Evolutionary conservation across 2,329 filamentous ascomycete genomes (phyloP).

Genomic region (Trichoderma sp.): DNA sequence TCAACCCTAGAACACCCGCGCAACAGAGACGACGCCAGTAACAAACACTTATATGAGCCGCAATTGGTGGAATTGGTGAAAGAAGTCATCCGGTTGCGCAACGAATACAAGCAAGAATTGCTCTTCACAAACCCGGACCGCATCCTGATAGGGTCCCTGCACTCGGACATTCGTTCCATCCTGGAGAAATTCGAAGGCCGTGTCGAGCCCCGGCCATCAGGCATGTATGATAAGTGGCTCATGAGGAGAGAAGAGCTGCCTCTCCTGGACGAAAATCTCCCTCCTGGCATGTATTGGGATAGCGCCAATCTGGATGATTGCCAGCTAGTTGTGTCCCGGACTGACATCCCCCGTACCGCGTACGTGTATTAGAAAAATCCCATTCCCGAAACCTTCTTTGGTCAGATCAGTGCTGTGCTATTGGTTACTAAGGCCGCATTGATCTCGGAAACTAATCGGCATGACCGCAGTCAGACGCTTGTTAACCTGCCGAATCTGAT

Average conservation of each 20-base stretch:
- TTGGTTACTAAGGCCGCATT: not conserved
- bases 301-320: conserved; percentile 52
- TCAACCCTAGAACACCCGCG: conserved; percentile 44
- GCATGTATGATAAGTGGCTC: conserved; percentile 56
- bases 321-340: conserved; percentile 52
- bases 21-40: not conserved
- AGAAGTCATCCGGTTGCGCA: conserved; percentile 31
- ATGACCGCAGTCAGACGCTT: conserved; percentile 39
- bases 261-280: conserved; percentile 32
- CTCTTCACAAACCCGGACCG: conserved; percentile 25
- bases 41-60: conserved; percentile 29
- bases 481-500: conserved; percentile 46
- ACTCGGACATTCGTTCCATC: conserved; percentile 31
- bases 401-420: not conserved
- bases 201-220: conserved; percentile 29
- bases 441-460: not conserved
- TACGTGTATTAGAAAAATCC: conserved; percentile 30
- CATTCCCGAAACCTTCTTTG: not conserved
- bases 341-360: conserved; percentile 56
- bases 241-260: conserved; percentile 51
- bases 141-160: conserved; percentile 39
- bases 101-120: conserved; percentile 24
- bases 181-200: conserved; percentile 28
- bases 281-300: conserved; percentile 56
- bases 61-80: conserved; percentile 36